These are phyloP conservation scores for Cytospora piceae DNA, from an alignment of 2,329 filamentous ascomycete species.

Conservation along the genomic window DNA sequence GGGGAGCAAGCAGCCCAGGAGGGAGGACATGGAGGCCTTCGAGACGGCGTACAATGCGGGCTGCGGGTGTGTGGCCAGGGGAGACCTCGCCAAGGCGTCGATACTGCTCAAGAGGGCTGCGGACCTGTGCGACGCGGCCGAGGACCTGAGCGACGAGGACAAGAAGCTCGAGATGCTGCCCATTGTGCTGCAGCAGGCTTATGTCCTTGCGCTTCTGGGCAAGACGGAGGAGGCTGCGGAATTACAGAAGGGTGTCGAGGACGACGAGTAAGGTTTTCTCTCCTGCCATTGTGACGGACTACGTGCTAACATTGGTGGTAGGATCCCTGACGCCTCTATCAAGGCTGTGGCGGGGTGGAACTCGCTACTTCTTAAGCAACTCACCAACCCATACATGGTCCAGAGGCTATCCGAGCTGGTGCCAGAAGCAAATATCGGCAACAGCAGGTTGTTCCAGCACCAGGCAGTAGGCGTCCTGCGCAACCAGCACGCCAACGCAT, in stretches of 20 bases:
- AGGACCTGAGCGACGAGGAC: constrained; percentile 74
- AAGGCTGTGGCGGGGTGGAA: constrained; percentile 71
- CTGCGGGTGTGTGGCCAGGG: constrained; percentile 71
- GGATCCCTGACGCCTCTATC: constrained; percentile 69
- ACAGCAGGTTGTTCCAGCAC: constrained; percentile 72
- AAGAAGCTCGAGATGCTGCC: constrained; percentile 75
- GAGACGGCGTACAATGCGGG: constrained; percentile 83
- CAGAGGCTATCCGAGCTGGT: constrained; percentile 64
- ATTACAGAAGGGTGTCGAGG: constrained; percentile 64
- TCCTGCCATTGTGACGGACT: background rate
- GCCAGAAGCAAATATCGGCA: constrained; percentile 52
- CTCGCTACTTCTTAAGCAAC: constrained; percentile 46
- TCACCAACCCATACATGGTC: constrained; percentile 68
- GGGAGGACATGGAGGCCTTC: constrained; percentile 73
- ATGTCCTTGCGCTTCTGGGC: constrained; percentile 69
- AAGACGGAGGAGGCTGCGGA: constrained; percentile 67
- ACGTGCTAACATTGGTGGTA: constrained; percentile 43
- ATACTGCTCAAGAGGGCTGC: constrained; percentile 71
- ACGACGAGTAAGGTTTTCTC: constrained; percentile 58
- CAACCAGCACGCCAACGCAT: constrained; percentile 66
- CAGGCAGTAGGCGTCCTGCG: constrained; percentile 65
- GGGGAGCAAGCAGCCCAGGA: constrained; percentile 58
- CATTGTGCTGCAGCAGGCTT: constrained; percentile 77
- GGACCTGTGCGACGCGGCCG: constrained; percentile 71
- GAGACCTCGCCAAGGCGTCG: constrained; percentile 66